phyloP scores from a whole-genome alignment of 164 flowering plant species.

The Vitis rotundifolia region DNA sequence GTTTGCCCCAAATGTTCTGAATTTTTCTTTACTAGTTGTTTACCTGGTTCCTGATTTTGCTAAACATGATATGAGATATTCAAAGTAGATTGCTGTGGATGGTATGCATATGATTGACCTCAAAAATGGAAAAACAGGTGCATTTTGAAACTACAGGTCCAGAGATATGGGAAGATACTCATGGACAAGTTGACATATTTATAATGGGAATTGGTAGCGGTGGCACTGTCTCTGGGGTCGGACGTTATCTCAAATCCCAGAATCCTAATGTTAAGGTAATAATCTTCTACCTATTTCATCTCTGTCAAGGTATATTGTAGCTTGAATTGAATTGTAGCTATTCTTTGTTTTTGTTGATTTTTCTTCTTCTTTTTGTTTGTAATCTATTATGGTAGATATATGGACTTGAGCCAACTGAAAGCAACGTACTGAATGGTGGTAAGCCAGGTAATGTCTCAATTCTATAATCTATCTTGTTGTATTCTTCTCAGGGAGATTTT shows the following conservation, averaged over 20 bases:
- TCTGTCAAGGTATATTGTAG: too few species aligned
- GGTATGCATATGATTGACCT: background rate
- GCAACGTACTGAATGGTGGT: slow-evolving; percentile 86
- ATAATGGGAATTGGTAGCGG: slow-evolving; percentile 96
- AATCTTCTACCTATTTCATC: background rate
- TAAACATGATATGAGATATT: too few species aligned
- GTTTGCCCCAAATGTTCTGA: too few species aligned
- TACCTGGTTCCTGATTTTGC: too few species aligned
- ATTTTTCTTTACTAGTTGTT: too few species aligned
- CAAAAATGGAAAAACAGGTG: slow-evolving; percentile 40
- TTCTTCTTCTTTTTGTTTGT: background rate
- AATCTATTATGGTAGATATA: slow-evolving; percentile 36
- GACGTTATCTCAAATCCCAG: slow-evolving; percentile 49
- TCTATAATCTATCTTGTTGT: background rate
- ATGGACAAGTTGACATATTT: slow-evolving; percentile 89
- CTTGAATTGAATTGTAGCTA: too few species aligned
- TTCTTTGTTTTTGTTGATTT: background rate
- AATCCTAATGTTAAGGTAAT: slow-evolving; percentile 92
- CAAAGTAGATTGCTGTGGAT: too few species aligned
- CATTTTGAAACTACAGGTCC: slow-evolving; percentile 98
- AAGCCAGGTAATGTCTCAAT: slow-evolving; percentile 71
- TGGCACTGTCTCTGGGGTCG: slow-evolving; percentile 94
- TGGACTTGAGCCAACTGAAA: slow-evolving; percentile 95
- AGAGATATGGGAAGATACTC: slow-evolving; percentile 88
- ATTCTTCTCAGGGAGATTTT: too few species aligned